phyloP scores from a whole-genome alignment of 1,139 yeast species.

The Torulaspora pretoriensis region DNA sequence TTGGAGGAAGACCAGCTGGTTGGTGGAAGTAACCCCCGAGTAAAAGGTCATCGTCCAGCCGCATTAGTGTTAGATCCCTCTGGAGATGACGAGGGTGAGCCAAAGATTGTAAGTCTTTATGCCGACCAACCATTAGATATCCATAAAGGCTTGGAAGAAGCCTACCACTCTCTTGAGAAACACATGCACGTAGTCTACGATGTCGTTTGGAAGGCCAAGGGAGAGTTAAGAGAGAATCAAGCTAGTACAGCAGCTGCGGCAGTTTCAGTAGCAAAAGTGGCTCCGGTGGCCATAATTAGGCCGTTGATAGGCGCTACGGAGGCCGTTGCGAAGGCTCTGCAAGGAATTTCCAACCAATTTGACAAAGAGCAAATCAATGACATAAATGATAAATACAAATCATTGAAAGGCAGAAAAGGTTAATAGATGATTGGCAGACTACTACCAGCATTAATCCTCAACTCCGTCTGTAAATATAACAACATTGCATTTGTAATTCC shows the following conservation, averaged over 20 bases:
- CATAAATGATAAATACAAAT: slow-evolving; percentile 51
- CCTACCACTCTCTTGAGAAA: slow-evolving; percentile 66
- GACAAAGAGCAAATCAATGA: slow-evolving; percentile 56
- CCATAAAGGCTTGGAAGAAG: slow-evolving; percentile 66
- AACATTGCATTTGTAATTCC: too few relatives aligned
- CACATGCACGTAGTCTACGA: slow-evolving; percentile 64
- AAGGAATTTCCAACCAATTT: slow-evolving; percentile 79
- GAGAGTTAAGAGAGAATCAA: slow-evolving; percentile 51
- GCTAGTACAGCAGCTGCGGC: slow-evolving; percentile 61
- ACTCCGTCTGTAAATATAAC: too few relatives aligned
- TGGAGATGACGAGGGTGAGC: slow-evolving; percentile 40
- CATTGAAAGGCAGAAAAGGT: slow-evolving; percentile 9
- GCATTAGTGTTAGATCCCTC: slow-evolving; percentile 31
- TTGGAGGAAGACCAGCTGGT: slow-evolving; percentile 32
- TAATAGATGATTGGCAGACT: background rate
- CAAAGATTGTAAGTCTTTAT: slow-evolving; percentile 63
- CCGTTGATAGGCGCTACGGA: slow-evolving; percentile 94
- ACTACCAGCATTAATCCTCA: background rate
- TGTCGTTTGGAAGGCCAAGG: slow-evolving; percentile 56
- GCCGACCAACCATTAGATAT: slow-evolving; percentile 77
- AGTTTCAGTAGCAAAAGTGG: slow-evolving; percentile 56
- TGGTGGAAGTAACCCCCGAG: slow-evolving; percentile 31
- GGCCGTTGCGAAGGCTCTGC: slow-evolving; percentile 73
- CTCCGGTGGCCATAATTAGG: slow-evolving; percentile 75
- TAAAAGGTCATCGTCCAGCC: slow-evolving; percentile 27